These are phyloP conservation scores for Ophiostoma sp. DNA, from an alignment of 2,329 filamentous ascomycete species.

Conservation along the genomic window DNA sequence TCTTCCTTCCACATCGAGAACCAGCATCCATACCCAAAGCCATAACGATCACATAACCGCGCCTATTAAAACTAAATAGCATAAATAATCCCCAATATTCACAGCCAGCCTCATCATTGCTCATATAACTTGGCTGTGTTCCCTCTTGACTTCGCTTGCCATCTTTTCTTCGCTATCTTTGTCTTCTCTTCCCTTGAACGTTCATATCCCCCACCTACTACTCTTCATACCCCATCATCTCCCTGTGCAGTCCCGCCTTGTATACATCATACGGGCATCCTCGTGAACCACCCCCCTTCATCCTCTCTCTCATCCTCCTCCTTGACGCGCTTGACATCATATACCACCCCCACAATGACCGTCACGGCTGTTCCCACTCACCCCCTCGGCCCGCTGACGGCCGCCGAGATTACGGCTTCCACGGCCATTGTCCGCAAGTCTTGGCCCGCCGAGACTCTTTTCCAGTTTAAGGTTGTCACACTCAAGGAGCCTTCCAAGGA, in stretches of 20 bases:
- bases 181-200: neutral
- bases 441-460: constrained; percentile 51
- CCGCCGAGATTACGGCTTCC: constrained; percentile 51
- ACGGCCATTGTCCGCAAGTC: constrained; percentile 45
- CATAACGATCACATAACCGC: neutral
- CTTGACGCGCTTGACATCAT: neutral
- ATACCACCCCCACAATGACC: constrained; percentile 6
- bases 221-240: neutral
- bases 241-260: neutral
- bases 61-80: constrained; percentile 1
- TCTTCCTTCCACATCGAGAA: constrained; percentile 1
- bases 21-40: neutral
- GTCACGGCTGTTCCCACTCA: constrained; percentile 35
- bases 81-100: neutral
- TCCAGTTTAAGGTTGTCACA: constrained; percentile 61
- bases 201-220: neutral
- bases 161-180: neutral
- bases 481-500: constrained; percentile 53
- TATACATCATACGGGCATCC: neutral
- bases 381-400: constrained; percentile 55
- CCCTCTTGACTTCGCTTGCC: neutral
- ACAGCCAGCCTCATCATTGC: neutral
- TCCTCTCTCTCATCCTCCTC: neutral
- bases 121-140: neutral
- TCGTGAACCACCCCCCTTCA: neutral